Evolutionary conservation across 805 yeast genomes (phyloP).

Genomic region (Starmerella ratchasimensis): DNA sequence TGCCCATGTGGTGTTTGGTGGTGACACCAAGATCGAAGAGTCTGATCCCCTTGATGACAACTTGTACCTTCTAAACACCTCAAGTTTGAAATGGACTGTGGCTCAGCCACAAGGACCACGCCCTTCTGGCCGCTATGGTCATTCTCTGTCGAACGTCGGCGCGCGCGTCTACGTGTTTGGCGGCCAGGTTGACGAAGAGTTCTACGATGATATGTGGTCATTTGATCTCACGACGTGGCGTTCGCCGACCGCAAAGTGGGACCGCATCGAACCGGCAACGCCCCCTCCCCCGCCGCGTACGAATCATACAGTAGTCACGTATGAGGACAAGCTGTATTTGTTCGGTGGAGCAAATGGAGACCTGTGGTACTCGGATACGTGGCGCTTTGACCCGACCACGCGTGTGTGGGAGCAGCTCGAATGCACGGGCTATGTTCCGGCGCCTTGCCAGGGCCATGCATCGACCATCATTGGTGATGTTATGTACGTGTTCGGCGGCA

Average conservation of each 20-base stretch:
- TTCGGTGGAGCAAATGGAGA: constrained; percentile 86
- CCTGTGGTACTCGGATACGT: constrained; percentile 57
- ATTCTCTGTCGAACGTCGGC: constrained; percentile 63
- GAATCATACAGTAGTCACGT: constrained; percentile 78
- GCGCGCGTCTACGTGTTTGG: constrained; percentile 71
- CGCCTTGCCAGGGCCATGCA: constrained; percentile 85
- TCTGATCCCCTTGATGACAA: constrained; percentile 80
- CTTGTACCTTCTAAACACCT: constrained; percentile 71
- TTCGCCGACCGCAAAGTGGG: constrained; percentile 76
- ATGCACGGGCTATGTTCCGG: constrained; percentile 63
- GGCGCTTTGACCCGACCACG: constrained; percentile 58
- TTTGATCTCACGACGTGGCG: constrained; percentile 81
- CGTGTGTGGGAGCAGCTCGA: constrained; percentile 59
- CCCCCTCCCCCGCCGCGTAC: constrained; percentile 48
- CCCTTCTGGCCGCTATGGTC: constrained; percentile 92
- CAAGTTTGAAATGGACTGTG: constrained; percentile 63
- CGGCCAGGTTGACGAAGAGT: constrained; percentile 78
- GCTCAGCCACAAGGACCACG: constrained; percentile 61
- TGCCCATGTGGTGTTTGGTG: constrained; percentile 90
- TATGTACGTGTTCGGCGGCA: constrained; percentile 83
- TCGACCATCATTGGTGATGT: constrained; percentile 65
- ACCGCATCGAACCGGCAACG: constrained; percentile 43
- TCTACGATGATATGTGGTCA: constrained; percentile 68
- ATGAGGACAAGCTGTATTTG: constrained; percentile 62
- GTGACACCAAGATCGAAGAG: constrained; percentile 62